Evolutionary conservation across 352 stramenopile genomes (phyloP), one percentile per base, ranked within the genome.

Genomic region (Phytophthora rubi): DNA sequence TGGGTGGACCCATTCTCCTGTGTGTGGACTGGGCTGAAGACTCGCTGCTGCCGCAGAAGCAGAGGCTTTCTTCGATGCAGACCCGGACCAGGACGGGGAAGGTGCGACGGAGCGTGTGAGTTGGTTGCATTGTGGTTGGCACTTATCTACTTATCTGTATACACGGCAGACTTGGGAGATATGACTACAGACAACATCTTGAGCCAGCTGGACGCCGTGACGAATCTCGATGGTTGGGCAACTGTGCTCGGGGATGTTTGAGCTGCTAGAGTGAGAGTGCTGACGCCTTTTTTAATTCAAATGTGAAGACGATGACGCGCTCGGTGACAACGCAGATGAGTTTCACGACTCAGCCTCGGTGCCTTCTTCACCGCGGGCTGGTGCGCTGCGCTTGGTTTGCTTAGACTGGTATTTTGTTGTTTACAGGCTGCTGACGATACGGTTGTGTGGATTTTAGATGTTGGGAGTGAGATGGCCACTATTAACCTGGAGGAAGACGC

Each of bases 141-240:
- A 30, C 26, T 30, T 30, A 30, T 30, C 26, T 30, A 5, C 26
- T 30, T 30, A 30, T 6, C 26, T 30, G 26, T 6, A 4, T 30
- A 30, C 4, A 30, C 2, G 23, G 9, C 13, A 75, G 72, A 26
- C n/a, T 0, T 53, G 8, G 57, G 30, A n/a, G 70, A 53, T n/a
- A 23, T 75, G 33, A 73, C 60, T 13, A 57, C 71, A 32, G 77
- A 85, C 8, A 66, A 76, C 21, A 70, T 85, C 37, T 56, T 86
- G 1, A 73, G 75, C 9, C 76, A 85, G 39, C 28, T 85, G 7
- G 71, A 85, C 35, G 67, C 65, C 2, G 61, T 79, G 7, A 81
- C 70, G 37, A 65, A 30, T 18, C 74, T 79, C 7, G 70, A 77
- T 47, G 70, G 74, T 81, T 45, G 18, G 33, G 10, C 35, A 10